Evolutionary conservation across 805 yeast genomes (phyloP).

Genomic region (Spathaspora passalidarum): DNA sequence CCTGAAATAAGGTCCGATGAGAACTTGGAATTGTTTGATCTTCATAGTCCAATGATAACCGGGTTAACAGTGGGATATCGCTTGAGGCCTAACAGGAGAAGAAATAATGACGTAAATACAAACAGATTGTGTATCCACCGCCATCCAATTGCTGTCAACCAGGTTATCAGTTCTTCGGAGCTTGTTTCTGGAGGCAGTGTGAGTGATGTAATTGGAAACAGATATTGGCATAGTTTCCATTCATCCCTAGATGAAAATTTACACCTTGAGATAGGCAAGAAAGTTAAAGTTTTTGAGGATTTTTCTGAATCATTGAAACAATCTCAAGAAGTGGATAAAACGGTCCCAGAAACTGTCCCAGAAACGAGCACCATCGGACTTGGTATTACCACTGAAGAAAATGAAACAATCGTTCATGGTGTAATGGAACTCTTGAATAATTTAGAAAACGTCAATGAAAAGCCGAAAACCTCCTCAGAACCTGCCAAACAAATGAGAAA

Average conservation of each 20-base stretch:
- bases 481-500: background rate
- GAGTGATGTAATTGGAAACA: slow-evolving; percentile 7
- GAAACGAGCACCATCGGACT: background rate
- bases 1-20: slow-evolving; percentile 6
- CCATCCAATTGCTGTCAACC: slow-evolving; percentile 4
- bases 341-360: too few relatives aligned
- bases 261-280: slow-evolving; percentile 12
- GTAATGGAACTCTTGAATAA: background rate
- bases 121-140: slow-evolving; percentile 18
- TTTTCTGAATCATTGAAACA: too few relatives aligned
- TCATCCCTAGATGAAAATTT: slow-evolving; percentile 20
- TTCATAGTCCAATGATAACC: slow-evolving; percentile 30
- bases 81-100: background rate
- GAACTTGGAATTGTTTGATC: slow-evolving; percentile 21
- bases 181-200: background rate
- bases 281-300: slow-evolving; percentile 13
- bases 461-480: background rate
- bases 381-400: background rate
- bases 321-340: too few relatives aligned
- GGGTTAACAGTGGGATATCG: slow-evolving; percentile 33
- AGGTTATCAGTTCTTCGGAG: too few relatives aligned
- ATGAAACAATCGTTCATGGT: background rate
- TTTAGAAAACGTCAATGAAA: background rate
- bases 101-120: background rate
- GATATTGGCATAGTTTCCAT: slow-evolving; percentile 17